Percentiles rank a stretch among this genome's conserved stretches.
These are phyloP conservation scores for Francoa sonchifolia DNA, from an alignment of 441 rosid species.

Conservation along the genomic window DNA sequence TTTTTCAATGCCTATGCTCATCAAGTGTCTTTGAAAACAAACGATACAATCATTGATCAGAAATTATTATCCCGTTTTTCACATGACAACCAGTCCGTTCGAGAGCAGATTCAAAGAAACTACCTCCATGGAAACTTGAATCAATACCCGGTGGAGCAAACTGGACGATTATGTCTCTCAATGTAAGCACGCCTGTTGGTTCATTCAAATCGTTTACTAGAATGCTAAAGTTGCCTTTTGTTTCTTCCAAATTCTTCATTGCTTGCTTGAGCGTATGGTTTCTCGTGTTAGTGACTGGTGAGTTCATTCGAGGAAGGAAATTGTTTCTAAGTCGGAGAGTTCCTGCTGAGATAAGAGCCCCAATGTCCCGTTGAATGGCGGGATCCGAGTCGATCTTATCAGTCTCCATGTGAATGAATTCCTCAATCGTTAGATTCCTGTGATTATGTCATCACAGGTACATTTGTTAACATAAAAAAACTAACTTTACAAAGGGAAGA, in stretches of 20 bases:
- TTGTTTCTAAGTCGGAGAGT: conserved; percentile 13
- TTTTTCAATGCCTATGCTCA: too few species aligned
- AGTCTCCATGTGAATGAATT: conserved; percentile 24
- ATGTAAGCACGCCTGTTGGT: conserved; percentile 16
- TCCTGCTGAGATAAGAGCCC: conserved; percentile 24
- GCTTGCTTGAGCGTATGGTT: conserved; percentile 28
- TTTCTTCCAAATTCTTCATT: conserved; percentile 23
- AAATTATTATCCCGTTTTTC: conserved; percentile 22
- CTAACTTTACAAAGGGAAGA: not conserved
- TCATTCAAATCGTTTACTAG: conserved; percentile 14
- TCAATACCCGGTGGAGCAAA: conserved; percentile 31
- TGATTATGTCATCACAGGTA: not conserved
- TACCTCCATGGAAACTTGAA: conserved; percentile 24
- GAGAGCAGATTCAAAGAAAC: conserved; percentile 31
- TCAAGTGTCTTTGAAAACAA: too few species aligned
- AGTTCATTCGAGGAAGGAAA: conserved; percentile 27
- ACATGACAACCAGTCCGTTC: conserved; percentile 29
- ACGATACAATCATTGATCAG: conserved; percentile 20
- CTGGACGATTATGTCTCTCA: conserved; percentile 26
- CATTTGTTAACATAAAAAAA: too few species aligned
- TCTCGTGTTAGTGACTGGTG: conserved; percentile 18
- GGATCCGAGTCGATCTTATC: conserved; percentile 9
- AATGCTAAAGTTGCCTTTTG: conserved; percentile 19
- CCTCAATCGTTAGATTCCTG: conserved; percentile 19
- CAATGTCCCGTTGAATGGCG: conserved; percentile 14